Conservation (phyloP, 78 protist species). For the Dictyostelium purpureum region DNA sequence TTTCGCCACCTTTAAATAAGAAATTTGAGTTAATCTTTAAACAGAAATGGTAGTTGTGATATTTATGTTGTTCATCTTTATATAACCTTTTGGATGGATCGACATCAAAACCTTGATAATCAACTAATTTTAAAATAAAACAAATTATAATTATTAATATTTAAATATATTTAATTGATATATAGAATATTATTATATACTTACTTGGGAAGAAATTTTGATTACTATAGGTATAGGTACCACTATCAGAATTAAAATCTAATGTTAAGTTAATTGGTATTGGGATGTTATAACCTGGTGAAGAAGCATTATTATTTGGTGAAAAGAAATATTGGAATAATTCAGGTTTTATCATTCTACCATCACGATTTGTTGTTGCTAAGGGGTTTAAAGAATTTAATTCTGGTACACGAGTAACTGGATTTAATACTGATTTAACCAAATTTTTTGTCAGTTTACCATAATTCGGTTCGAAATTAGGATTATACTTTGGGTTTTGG, state of each 20-base stretch:
- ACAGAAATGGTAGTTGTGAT: constrained; percentile 76
- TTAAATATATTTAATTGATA: not conserved
- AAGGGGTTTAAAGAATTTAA: not conserved
- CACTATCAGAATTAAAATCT: not conserved
- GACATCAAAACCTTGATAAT: not conserved
- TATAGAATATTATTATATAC: not conserved
- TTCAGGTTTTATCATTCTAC: not conserved
- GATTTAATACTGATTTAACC: not conserved
- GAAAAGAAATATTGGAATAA: not conserved
- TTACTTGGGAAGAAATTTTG: not conserved
- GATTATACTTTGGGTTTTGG: constrained; percentile 9
- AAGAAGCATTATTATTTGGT: not conserved
- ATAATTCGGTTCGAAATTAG: constrained; percentile 18
- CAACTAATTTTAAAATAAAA: not conserved
- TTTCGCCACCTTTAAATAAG: constrained; percentile 8
- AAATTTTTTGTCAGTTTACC: constrained; percentile 25
- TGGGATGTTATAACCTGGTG: not conserved
- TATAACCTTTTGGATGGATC: not conserved
- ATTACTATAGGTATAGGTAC: not conserved
- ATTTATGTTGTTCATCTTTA: not conserved
- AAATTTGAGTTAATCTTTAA: constrained; percentile 10
- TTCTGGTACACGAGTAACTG: not conserved
- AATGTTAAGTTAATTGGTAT: not conserved
- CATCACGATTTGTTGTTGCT: not conserved
- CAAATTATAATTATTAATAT: not conserved